phyloP scores from a whole-genome alignment of 805 yeast species.

The Hemisphaericaspora nanyangensis region DNA sequence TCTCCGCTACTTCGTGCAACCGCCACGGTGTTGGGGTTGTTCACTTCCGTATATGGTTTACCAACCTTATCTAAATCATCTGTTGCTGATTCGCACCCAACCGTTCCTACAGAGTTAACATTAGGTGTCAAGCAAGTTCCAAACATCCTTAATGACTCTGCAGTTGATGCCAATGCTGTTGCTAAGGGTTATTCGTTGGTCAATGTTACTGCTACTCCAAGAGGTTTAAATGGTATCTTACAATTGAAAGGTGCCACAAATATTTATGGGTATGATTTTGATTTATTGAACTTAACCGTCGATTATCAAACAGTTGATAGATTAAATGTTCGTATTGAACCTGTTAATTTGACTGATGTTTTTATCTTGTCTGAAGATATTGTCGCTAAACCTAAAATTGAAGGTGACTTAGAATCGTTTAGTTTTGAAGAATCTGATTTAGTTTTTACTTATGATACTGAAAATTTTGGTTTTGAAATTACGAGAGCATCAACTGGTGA shows the following conservation, averaged over 20 bases:
- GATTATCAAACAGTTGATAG: conserved; percentile 15
- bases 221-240: conserved; percentile 15
- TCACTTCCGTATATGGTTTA: neutral
- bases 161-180: conserved; percentile 18
- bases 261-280: conserved; percentile 21
- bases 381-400: conserved; percentile 13
- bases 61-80: neutral
- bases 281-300: conserved; percentile 16
- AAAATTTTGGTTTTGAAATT: conserved; percentile 14
- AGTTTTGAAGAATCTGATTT: conserved; percentile 13
- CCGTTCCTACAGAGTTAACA: conserved; percentile 6
- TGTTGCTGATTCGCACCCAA: conserved; percentile 1
- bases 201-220: conserved; percentile 7
- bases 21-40: neutral
- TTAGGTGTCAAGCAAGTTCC: conserved; percentile 16
- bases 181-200: conserved; percentile 18
- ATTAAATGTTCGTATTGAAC: conserved; percentile 18
- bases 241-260: conserved; percentile 15
- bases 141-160: conserved; percentile 14
- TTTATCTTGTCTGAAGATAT: conserved; percentile 16
- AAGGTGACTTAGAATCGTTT: conserved; percentile 3
- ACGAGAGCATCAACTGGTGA: conserved; percentile 19
- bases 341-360: conserved; percentile 17
- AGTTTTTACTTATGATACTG: conserved; percentile 11
- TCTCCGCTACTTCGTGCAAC: neutral